Percentiles rank a stretch among this genome's conserved stretches.
phyloP scores from a whole-genome alignment of 192 early-diverging fungal genomes.

The Glomus cerebriforme region DNA sequence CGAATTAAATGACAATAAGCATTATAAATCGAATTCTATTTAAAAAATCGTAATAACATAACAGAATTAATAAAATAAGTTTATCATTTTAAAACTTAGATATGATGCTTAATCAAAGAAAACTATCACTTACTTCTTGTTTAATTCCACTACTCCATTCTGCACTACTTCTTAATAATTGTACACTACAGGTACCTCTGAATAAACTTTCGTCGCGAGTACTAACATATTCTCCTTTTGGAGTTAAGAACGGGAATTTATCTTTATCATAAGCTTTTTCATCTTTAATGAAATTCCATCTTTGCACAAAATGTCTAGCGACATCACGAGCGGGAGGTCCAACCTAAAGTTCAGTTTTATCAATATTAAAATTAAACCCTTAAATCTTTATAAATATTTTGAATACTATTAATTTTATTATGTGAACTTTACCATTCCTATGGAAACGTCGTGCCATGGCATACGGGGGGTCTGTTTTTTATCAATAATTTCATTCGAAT shows the following conservation, averaged over 20 bases:
- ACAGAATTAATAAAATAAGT: not conserved
- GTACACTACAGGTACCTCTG: slow-evolving; percentile 62
- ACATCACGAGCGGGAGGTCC: slow-evolving; percentile 80
- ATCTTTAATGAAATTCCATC: slow-evolving; percentile 88
- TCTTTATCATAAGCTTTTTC: slow-evolving; percentile 58
- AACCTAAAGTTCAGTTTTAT: slow-evolving; percentile 39
- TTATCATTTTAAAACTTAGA: not conserved
- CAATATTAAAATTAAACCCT: slow-evolving; percentile 9
- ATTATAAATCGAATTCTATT: slow-evolving; percentile 71
- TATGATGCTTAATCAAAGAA: not conserved
- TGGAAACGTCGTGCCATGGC: slow-evolving; percentile 91
- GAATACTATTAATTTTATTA: not conserved
- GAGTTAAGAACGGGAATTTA: slow-evolving; percentile 64
- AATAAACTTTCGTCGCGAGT: slow-evolving; percentile 54
- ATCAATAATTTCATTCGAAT: slow-evolving; percentile 45
- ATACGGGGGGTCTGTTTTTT: slow-evolving; percentile 61
- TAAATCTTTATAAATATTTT: not conserved
- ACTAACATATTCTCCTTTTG: slow-evolving; percentile 62
- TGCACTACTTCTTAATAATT: slow-evolving; percentile 67
- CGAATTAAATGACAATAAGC: slow-evolving; percentile 75
- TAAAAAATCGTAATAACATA: not conserved
- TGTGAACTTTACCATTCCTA: slow-evolving; percentile 60
- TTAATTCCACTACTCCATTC: slow-evolving; percentile 68
- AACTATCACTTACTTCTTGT: slow-evolving; percentile 46
- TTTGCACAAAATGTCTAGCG: slow-evolving; percentile 79